Evolutionary conservation across 495 filamentous ascomycete genomes (phyloP), one percentile per base, ranked within the genome.

Genomic region (Penicillium subrubescens): DNA sequence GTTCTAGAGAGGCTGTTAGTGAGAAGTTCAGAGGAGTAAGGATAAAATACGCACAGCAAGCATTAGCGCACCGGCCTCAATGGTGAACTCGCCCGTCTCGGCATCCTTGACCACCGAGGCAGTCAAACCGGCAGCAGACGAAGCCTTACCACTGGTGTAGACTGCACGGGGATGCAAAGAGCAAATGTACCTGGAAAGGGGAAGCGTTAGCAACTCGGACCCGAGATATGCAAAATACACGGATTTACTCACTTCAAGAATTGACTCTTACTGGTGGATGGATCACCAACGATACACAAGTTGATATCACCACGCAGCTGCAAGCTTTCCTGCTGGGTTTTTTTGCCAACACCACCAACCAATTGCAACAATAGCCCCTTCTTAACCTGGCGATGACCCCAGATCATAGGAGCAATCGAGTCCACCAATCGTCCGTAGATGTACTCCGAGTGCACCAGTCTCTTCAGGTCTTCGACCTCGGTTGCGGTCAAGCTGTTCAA

Each of bases 21-120:
- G 35, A 35, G 12, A 37, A 11, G 43, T 33, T 25, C 31, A 52
- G 27, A 19, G 0, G 8, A 48, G 5, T 19, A 37, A 51, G 51
- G 19, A 31, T 2, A 2, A 52, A 41, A 91, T 46, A 75, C 76
- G 44, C 96, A 80, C 94, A 31, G 96, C 95, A 33, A 99, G 84
- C 95, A 99, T 99, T 57, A 99, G 86, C 37, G 95, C 95, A 81
- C 95, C 95, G 7, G 95, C 95, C 80, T 99, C 95, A 66, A 99
- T 99, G 34, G 95, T 99, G 77, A 96, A 97, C 68, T 99, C 95
- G 56, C 96, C 96, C 14, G 96, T 98, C 75, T 99, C 95, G 64
- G 97, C 92, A 73, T 99, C 95, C 71, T 97, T 98, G 53, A 98
- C 91, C 2, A 99, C 95, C 0, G 96, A 94, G 14, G 95, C 95